Evolutionary conservation across 805 yeast genomes (phyloP), one percentile per base, ranked within the genome.

Genomic region (Peterozyma xylosa): DNA sequence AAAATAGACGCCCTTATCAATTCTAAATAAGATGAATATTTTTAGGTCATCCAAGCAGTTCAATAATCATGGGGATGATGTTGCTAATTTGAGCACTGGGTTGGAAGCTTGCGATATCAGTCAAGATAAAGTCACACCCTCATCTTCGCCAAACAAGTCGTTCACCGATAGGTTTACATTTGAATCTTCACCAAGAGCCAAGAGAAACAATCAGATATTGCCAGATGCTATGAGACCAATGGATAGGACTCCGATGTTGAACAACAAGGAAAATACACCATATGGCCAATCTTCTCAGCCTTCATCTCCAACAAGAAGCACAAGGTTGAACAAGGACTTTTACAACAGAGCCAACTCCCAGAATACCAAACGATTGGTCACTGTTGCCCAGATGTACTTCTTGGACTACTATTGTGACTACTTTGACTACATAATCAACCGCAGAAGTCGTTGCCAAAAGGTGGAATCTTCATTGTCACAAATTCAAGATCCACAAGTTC

Each of bases 371-470:
- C 72, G 99, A 48, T 67, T 87, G 47, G 95, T 90, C 9, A 84
- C 89, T 41, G 97, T 93, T 27, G 85, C 96, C 35, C 96, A 91
- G 59, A 77, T 89, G 78, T 95, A 84, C 64, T 93, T 93, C 56
- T 71, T 93, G 46, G 99, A 93, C 62, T 88, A 90, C 63, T 93
- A 93, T 62, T 91, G 96, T 66, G 99, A 93, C 62, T 81, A 86
- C 79, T 84, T 93, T 64, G 96, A 88, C 59, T 93, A 93, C 59
- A 85, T 91, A 30, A 85, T 90, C 51, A 78, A 79, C 49, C 78
- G 99, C 60, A 78, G 91, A 58, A 87, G 85, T 58, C 77, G 99
- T 46, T 71, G 82, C n/a, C 70, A 73, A 37, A 78, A 83, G 51
- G 93, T 88, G 15, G 74, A 83, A 55, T 60, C 69, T 18, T 77